These are phyloP conservation scores for Pichia sp. DNA, from an alignment of 1,139 yeast genomes.

Conservation along the genomic window DNA sequence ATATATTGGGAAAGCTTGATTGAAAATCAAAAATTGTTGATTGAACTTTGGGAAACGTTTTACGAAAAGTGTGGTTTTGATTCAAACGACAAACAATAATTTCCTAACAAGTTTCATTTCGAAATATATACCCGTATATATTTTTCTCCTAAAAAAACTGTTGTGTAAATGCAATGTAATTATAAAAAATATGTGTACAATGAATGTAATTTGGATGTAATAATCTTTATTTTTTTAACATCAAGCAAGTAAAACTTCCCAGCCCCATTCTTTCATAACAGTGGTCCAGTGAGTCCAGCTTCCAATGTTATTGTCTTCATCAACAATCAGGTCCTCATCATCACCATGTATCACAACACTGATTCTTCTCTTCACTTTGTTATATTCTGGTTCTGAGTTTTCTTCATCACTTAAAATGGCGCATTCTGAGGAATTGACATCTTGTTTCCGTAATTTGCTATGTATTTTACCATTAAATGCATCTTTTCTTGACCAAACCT, in stretches of 20 bases:
- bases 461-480: slow-evolving; percentile 24
- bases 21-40: slow-evolving; percentile 90
- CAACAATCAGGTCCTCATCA: slow-evolving; percentile 28
- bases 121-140: no score
- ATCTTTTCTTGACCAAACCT: slow-evolving; percentile 60
- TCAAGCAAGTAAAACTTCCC: slow-evolving; percentile 51
- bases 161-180: no score
- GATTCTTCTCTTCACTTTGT: slow-evolving; percentile 21
- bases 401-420: slow-evolving; percentile 19
- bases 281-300: slow-evolving; percentile 60
- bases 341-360: slow-evolving; percentile 36
- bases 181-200: no score
- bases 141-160: no score
- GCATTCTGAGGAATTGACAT: slow-evolving; percentile 1
- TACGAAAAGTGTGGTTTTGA: slow-evolving; percentile 38
- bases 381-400: slow-evolving; percentile 14
- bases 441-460: slow-evolving; percentile 1
- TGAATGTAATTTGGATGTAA: neutral
- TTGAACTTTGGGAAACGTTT: slow-evolving; percentile 92
- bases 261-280: slow-evolving; percentile 67
- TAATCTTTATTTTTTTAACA: neutral
- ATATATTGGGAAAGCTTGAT: slow-evolving; percentile 84
- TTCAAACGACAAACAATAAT: neutral
- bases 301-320: slow-evolving; percentile 31
- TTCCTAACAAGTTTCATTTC: no score